These are phyloP conservation scores for Pseudopediastrum boryanum DNA, from an alignment of 139 green algal genomes.

Conservation along the genomic window DNA sequence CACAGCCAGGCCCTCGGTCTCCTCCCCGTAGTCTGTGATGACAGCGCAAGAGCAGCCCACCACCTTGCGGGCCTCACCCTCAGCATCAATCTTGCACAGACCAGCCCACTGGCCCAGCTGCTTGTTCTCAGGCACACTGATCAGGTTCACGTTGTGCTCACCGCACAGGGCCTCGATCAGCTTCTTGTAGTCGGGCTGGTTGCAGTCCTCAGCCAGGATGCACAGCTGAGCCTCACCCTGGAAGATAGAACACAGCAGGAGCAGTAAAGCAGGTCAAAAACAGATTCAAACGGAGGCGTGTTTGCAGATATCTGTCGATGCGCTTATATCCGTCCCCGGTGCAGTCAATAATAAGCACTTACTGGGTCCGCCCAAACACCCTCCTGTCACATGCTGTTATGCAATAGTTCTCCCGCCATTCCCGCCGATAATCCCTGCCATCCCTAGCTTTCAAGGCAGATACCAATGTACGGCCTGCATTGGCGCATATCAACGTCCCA, in stretches of 20 bases:
- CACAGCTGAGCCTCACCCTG: slow-evolving; percentile 89
- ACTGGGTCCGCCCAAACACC: too few species aligned
- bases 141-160: slow-evolving; percentile 96
- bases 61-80: slow-evolving; percentile 97
- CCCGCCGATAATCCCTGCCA: too few species aligned
- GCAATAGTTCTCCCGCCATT: too few species aligned
- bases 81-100: slow-evolving; percentile 98
- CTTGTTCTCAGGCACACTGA: slow-evolving; percentile 92
- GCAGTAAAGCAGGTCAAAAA: background rate
- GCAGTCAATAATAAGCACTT: too few species aligned
- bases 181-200: slow-evolving; percentile 99
- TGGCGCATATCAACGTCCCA: too few species aligned
- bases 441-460: too few species aligned
- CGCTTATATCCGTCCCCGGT: too few species aligned
- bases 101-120: slow-evolving; percentile 92
- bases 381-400: too few species aligned
- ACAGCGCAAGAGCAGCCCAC: slow-evolving; percentile 95
- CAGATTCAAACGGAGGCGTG: too few species aligned
- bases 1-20: slow-evolving; percentile 92
- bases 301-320: too few species aligned
- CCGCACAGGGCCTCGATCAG: slow-evolving; percentile 98
- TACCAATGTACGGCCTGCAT: too few species aligned
- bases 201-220: slow-evolving; percentile 98
- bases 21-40: slow-evolving; percentile 98
- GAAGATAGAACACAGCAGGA: slow-evolving; percentile 67